Conservation (phyloP, 2,329 filamentous ascomycete genomes). For the Talaromyces marneffei region DNA sequence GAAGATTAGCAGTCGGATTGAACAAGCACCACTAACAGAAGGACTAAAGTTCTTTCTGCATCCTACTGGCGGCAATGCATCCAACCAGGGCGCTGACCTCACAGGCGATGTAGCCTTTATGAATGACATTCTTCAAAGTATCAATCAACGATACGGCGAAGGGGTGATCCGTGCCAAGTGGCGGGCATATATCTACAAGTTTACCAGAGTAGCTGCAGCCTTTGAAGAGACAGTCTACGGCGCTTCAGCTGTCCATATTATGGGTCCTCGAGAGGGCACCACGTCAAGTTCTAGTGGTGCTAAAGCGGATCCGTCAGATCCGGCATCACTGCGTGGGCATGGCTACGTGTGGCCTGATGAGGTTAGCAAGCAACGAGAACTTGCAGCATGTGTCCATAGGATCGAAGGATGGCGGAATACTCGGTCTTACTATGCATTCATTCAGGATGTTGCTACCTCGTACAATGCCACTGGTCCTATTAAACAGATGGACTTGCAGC, state of each 20-base stretch:
- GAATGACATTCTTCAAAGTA: constrained; percentile 74
- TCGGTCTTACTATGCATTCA: constrained; percentile 89
- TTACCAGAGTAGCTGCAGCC: constrained; percentile 83
- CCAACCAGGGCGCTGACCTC: constrained; percentile 49
- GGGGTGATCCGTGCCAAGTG: constrained; percentile 86
- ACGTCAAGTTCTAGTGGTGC: constrained; percentile 42
- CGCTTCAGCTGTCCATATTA: constrained; percentile 73
- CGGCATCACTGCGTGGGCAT: constrained; percentile 65
- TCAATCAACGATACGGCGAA: constrained; percentile 80
- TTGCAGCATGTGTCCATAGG: constrained; percentile 83
- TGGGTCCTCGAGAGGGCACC: constrained; percentile 64
- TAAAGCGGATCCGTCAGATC: constrained; percentile 30
- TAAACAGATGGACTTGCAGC: constrained; percentile 63
- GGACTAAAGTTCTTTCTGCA: constrained; percentile 76
- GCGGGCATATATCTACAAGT: constrained; percentile 90
- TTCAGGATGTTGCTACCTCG: constrained; percentile 57
- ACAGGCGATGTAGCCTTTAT: constrained; percentile 89
- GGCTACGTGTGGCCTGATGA: constrained; percentile 95
- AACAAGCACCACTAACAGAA: constrained; percentile 73
- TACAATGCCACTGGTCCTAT: constrained; percentile 35
- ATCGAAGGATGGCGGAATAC: constrained; percentile 98
- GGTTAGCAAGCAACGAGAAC: constrained; percentile 69
- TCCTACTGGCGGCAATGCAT: constrained; percentile 17
- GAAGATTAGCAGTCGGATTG: constrained; percentile 87
- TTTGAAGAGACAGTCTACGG: constrained; percentile 97